Conservation (phyloP, 2,329 filamentous ascomycete genomes). For the Colletotrichum sublineola region DNA sequence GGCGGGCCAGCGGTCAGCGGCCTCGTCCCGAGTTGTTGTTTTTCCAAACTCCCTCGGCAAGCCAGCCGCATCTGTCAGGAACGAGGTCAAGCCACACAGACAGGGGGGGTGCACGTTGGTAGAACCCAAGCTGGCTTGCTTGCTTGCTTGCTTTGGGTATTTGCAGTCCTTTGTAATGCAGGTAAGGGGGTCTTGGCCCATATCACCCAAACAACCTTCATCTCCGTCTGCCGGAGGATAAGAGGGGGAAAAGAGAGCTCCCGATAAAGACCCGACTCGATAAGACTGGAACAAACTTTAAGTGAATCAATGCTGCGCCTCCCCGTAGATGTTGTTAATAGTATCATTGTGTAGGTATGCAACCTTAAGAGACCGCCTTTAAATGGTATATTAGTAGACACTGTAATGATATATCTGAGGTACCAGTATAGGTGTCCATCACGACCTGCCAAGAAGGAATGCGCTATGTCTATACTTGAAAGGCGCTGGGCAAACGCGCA, state of each 20-base stretch:
- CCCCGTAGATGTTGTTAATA: background rate
- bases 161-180: constrained; percentile 12
- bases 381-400: too few species aligned
- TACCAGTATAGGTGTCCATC: too few species aligned
- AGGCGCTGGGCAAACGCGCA: background rate
- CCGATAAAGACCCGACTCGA: background rate
- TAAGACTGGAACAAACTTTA: constrained; percentile 10
- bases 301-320: constrained; percentile 5
- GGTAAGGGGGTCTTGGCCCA: constrained; percentile 18
- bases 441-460: constrained; percentile 24
- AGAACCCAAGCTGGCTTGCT: background rate
- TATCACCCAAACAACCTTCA: constrained; percentile 28
- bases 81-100: constrained; percentile 23
- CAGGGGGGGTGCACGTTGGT: background rate
- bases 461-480: constrained; percentile 5
- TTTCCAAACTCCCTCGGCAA: constrained; percentile 9
- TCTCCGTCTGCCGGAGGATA: constrained; percentile 24
- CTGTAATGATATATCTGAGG: too few species aligned
- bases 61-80: constrained; percentile 20
- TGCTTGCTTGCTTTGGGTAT: background rate
- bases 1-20: constrained; percentile 4
- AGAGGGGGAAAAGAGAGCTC: background rate
- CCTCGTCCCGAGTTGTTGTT: constrained; percentile 12
- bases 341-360: too few species aligned
- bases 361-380: too few species aligned